Evolutionary conservation across 116 monocot genomes (phyloP).

Genomic region (Thalassia testudinum): DNA sequence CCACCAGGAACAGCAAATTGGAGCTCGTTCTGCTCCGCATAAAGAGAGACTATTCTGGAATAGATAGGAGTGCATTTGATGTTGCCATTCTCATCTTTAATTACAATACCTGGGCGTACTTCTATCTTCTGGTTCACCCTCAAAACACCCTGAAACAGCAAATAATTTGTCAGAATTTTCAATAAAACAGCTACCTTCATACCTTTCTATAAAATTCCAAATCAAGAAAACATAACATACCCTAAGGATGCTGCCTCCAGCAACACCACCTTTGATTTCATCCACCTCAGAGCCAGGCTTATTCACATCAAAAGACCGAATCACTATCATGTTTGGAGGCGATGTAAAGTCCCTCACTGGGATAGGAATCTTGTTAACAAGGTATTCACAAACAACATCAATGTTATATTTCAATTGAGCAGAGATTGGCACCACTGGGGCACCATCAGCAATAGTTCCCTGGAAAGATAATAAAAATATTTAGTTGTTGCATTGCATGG

Average conservation of each 20-base stretch:
- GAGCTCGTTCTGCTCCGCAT: slow-evolving; percentile 94
- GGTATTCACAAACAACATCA: slow-evolving; percentile 89
- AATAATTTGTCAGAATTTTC: neutral
- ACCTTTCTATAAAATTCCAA: no score
- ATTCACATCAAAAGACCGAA: slow-evolving; percentile 94
- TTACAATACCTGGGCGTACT: slow-evolving; percentile 82
- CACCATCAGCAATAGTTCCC: slow-evolving; percentile 89
- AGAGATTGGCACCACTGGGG: slow-evolving; percentile 91
- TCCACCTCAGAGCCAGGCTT: slow-evolving; percentile 98
- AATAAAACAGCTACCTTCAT: neutral
- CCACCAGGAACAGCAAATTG: slow-evolving; percentile 96
- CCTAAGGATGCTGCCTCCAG: slow-evolving; percentile 92
- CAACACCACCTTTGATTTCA: slow-evolving; percentile 94
- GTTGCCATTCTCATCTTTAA: slow-evolving; percentile 79
- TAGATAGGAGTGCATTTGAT: slow-evolving; percentile 94
- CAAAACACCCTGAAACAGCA: slow-evolving; percentile 56
- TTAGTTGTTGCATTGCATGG: neutral
- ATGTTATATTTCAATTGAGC: slow-evolving; percentile 96
- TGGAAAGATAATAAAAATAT: slow-evolving; percentile 14
- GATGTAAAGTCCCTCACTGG: slow-evolving; percentile 72
- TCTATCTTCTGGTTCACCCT: slow-evolving; percentile 90
- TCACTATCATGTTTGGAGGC: slow-evolving; percentile 93
- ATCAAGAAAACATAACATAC: slow-evolving; percentile 22
- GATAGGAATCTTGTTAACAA: slow-evolving; percentile 89
- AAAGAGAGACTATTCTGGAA: slow-evolving; percentile 76